A percentile compares a stretch with the other conserved stretches of the same genome.
These are phyloP conservation scores for Saccharomycopsis phalli DNA, from an alignment of 1,139 yeast species.

Conservation along the genomic window DNA sequence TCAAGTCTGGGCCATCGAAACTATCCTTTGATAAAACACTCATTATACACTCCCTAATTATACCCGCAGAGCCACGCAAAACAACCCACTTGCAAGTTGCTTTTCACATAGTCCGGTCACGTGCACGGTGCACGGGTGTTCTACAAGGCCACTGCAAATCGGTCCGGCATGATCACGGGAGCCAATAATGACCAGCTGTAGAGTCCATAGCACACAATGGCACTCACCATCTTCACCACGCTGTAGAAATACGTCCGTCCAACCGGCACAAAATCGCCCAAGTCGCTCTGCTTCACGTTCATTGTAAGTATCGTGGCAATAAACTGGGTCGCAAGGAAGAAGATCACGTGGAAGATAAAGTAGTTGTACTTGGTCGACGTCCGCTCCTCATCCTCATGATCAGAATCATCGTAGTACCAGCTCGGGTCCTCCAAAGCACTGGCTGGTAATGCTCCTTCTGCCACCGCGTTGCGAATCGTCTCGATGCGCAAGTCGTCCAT, in stretches of 20 bases:
- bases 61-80: no score
- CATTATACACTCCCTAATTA: not conserved
- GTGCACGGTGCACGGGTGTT: no score
- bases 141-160: constrained; percentile 38
- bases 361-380: constrained; percentile 76
- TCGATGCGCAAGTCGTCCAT: constrained; percentile 75
- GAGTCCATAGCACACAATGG: constrained; percentile 83
- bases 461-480: constrained; percentile 89
- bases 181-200: constrained; percentile 91
- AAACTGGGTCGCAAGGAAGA: constrained; percentile 94
- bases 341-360: constrained; percentile 79
- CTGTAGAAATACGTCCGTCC: constrained; percentile 94
- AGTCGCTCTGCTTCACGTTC: constrained; percentile 77
- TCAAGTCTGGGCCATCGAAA: constrained; percentile 49
- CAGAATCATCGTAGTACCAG: constrained; percentile 40
- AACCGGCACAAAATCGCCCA: constrained; percentile 90
- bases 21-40: constrained; percentile 6
- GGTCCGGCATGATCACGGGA: constrained; percentile 82
- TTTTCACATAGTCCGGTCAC: no score
- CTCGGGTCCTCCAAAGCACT: constrained; percentile 71
- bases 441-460: constrained; percentile 89
- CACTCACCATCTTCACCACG: constrained; percentile 86
- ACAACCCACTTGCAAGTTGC: no score
- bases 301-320: constrained; percentile 89
- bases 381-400: constrained; percentile 50